Base-by-base conservation (phyloP, 2,329 filamentous ascomycete genomes). In the Diaporthe vexans region DNA sequence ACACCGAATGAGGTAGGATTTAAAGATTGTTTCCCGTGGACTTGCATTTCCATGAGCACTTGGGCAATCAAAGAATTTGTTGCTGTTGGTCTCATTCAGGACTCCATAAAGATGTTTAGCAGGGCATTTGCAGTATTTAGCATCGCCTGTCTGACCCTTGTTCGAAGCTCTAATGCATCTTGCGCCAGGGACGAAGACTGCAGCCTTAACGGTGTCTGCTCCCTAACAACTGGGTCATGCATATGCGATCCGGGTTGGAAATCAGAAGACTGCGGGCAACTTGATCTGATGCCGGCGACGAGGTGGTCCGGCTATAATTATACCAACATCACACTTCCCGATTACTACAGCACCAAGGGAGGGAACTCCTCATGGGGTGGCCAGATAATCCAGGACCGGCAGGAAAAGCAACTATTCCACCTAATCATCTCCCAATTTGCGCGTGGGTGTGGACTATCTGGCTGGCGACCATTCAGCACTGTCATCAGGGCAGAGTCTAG, bases 281-380 rank as follows among this genome's bases (percentile, higher is more conserved):
- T 71, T 43, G 52, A 71, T 43, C 35, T 71, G 15, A 51, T 37
- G 43, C 68, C 68, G 1, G 52, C 68, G 4, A 48, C 68, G 0
- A 71, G 68, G 29, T 71, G 68, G 68, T 61, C 52, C 4, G 68
- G 68, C 43, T 71, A 71, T 17, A 71, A 71, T 71, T 61, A 71
- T 24, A 71, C 68, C 17, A 71, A 81, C 63, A 76, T 77, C 9
- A 80, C 79, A 6, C 67, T 76, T 7, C 77, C 79, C 1, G 78
- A 79, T 63, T 78, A 77, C 71, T 81, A 81, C 58, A 77, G 76
- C 73, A 67, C 74, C 40, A 76, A 77, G 15, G 79, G 68, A 13
- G 79, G 68, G 3, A 71, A 71, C 21, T 71, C 68, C 1, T 71
- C 68, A 19, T 71, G 68, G 68, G 52, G 68, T 11, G 68, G 68